These are phyloP conservation scores for Aegilops longissima DNA, from an alignment of 176 grass and related monocot genomes.

Conservation along the genomic window DNA sequence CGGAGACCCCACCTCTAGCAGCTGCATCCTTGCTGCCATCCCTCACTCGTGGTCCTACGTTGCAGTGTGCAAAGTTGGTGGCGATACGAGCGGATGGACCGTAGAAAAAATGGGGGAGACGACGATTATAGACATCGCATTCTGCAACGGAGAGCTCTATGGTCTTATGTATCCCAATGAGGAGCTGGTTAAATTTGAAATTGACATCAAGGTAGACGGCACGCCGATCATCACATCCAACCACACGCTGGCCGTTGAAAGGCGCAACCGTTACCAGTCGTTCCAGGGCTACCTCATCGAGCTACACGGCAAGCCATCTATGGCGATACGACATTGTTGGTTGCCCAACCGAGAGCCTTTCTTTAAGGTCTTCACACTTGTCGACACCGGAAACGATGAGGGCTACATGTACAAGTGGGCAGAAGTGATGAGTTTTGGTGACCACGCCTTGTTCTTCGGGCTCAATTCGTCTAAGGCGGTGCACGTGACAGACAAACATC, in stretches of 20 bases:
- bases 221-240: background rate
- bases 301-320: background rate
- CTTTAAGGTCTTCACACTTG: background rate
- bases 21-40: background rate
- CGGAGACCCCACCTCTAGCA: background rate
- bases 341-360: background rate
- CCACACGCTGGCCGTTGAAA: background rate
- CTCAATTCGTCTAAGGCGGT: background rate
- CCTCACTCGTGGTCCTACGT: background rate
- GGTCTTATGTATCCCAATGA: background rate
- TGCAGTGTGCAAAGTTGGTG: background rate
- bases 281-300: background rate
- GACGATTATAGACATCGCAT: background rate
- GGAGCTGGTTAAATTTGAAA: background rate
- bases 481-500: background rate
- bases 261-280: background rate
- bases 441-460: background rate
- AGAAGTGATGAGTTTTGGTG: background rate
- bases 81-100: background rate
- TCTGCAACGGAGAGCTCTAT: background rate
- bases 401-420: background rate
- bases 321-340: background rate
- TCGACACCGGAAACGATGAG: background rate
- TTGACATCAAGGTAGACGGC: background rate
- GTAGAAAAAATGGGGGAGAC: background rate